Conservation (phyloP, 306 rosid species). For the Rubus idaeus region DNA sequence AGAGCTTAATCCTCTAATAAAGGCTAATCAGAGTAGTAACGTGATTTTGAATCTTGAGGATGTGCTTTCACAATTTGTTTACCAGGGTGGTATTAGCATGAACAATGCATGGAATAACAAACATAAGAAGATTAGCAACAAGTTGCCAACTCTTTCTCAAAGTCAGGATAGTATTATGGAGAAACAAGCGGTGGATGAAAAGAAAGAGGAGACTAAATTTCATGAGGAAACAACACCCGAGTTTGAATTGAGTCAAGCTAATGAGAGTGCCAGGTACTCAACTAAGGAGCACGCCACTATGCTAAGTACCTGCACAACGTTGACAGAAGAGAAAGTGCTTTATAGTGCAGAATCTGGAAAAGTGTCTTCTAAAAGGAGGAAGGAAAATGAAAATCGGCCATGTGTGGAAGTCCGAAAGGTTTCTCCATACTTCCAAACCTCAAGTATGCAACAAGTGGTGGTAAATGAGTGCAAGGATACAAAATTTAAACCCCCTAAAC, state of each 20-base stretch:
- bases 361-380: slow-evolving; percentile 8
- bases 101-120: neutral
- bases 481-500: neutral
- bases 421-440: slow-evolving; percentile 23
- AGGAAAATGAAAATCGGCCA: neutral
- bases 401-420: slow-evolving; percentile 12
- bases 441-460: slow-evolving; percentile 15
- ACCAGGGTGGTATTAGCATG: neutral
- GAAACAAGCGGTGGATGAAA: neutral
- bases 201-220: neutral
- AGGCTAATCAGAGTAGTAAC: neutral
- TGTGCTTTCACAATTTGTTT: slow-evolving; percentile 9
- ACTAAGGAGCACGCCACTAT: neutral
- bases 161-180: neutral
- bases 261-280: neutral
- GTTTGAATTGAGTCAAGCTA: neutral
- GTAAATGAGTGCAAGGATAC: neutral
- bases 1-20: neutral
- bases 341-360: neutral
- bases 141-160: neutral
- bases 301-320: neutral
- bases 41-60: slow-evolving; percentile 17
- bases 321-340: neutral
- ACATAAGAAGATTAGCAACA: neutral
- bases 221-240: neutral